Conservation (phyloP, 2,329 filamentous ascomycete genomes). For the Helotiales sp. region DNA sequence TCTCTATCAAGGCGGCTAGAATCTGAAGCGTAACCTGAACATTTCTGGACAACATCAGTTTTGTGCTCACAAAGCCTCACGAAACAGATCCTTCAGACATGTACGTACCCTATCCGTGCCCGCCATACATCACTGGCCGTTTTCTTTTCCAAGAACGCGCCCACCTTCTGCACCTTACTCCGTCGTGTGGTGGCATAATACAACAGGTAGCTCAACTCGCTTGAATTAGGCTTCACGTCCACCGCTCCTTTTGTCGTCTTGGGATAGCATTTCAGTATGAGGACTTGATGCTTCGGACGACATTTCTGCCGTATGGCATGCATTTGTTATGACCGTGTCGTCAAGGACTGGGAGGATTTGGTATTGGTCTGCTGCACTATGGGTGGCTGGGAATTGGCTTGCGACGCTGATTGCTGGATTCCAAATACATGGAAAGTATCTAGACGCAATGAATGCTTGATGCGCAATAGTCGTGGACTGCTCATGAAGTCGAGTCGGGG, state of each 20-base stretch:
- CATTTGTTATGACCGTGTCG: slow-evolving; percentile 44
- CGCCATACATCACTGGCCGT: slow-evolving; percentile 90
- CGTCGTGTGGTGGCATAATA: slow-evolving; percentile 95
- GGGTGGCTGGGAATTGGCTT: slow-evolving; percentile 1
- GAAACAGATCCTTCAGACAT: not conserved
- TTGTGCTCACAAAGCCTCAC: not conserved
- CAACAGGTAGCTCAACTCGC: slow-evolving; percentile 93
- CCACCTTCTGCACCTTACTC: slow-evolving; percentile 95
- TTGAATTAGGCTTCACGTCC: slow-evolving; percentile 93
- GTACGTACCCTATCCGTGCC: slow-evolving; percentile 75
- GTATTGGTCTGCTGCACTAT: not conserved
- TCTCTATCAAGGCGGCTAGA: slow-evolving; percentile 86
- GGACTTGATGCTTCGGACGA: slow-evolving; percentile 94
- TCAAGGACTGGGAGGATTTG: not conserved
- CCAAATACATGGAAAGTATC: not conserved
- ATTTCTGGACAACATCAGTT: slow-evolving; percentile 56
- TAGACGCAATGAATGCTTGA: slow-evolving; percentile 1
- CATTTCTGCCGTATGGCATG: slow-evolving; percentile 66
- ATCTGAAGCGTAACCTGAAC: slow-evolving; percentile 95
- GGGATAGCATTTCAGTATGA: slow-evolving; percentile 95
- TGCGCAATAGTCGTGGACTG: not conserved
- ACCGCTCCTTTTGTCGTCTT: slow-evolving; percentile 86
- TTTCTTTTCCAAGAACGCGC: slow-evolving; percentile 91
- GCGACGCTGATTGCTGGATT: not conserved
- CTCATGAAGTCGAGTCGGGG: not conserved